Base-by-base conservation (phyloP, 2,329 filamentous ascomycete genomes). In the Cladosporium sp. region DNA sequence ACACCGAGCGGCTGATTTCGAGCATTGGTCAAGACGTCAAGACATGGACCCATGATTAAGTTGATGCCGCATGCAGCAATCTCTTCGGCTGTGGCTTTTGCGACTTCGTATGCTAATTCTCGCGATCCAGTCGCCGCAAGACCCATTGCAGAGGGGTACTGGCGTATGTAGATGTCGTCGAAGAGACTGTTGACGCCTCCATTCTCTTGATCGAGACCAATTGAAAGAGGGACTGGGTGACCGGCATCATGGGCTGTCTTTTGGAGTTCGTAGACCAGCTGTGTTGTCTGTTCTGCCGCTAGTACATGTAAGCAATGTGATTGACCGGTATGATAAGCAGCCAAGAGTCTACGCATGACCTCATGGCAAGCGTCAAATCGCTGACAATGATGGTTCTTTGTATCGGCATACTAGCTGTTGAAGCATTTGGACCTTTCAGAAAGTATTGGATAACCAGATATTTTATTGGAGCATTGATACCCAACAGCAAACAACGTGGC, bases 121-220 rank as follows among this genome's bases (percentile, higher is more conserved):
- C 89, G 89, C 12, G 90, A 93, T 28, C 93, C 92, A 5, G 93
- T 93, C 26, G 95, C 95, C n/a, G 94, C 93, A 67, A 97, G 85
- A 14, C 93, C 94, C 94, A 99, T 98, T 68, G 94, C 91, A 74
- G 93, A 97, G 10, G 95, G 95, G 72, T 97, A 99, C 76, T 98
- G 95, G 70, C 92, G 93, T 71, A 98, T 94, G 76, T 93, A 95
- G 74, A 95, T 92, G 72, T 97, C 93, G 77, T 98, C 94, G 74
- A 96, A 97, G 2, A 98, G 85, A 79, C 92, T 97, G 81, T 97
- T 98, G 77, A 97, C 94, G 3, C 94, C 93, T 69, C 95, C 95
- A 87, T 99, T 98, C 78, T 99, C 95, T 77, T 99, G 95, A 75
- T 98, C 95, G 44, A 98, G 82, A 46, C 91, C 93, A 72, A 99